A percentile compares a stretch with the other conserved stretches of the same genome.
phyloP scores from a whole-genome alignment of 1,284 basidiomycete genomes.

The Ustilago hordei region DNA sequence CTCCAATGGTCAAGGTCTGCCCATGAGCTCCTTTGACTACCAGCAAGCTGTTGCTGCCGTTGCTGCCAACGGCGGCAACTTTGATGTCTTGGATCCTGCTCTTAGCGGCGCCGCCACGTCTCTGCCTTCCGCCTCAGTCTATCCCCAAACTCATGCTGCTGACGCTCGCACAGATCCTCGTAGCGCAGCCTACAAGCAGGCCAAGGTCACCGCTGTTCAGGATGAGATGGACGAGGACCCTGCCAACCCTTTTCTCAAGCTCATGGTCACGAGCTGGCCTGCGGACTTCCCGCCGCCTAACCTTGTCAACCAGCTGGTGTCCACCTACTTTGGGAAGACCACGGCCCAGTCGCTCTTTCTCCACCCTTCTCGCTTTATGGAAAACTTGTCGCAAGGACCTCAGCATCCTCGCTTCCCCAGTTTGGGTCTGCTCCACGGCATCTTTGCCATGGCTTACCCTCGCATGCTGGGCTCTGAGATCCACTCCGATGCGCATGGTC shows the following conservation, averaged over 20 bases:
- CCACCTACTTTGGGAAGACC: conserved; percentile 47
- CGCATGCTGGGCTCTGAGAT: conserved; percentile 28
- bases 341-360: conserved; percentile 45
- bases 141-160: conserved; percentile 25
- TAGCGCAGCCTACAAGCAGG: conserved; percentile 37
- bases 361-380: conserved; percentile 53
- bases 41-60: conserved; percentile 45
- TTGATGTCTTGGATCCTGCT: conserved; percentile 47
- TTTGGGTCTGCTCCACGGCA: conserved; percentile 53
- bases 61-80: conserved; percentile 38
- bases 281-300: conserved; percentile 57
- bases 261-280: conserved; percentile 59
- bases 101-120: conserved; percentile 26
- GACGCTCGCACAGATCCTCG: conserved; percentile 32
- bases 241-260: conserved; percentile 45
- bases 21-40: conserved; percentile 38
- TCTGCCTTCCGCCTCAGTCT: conserved; percentile 7
- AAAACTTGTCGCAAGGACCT: conserved; percentile 48
- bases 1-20: conserved; percentile 25
- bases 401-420: conserved; percentile 53
- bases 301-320: conserved; percentile 53
- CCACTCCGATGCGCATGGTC: conserved; percentile 15
- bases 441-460: conserved; percentile 53
- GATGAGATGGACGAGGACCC: conserved; percentile 46
- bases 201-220: conserved; percentile 44